Base-by-base conservation (phyloP, 768 basidiomycete genomes). In the Rhizopogon roseolus region DNA sequence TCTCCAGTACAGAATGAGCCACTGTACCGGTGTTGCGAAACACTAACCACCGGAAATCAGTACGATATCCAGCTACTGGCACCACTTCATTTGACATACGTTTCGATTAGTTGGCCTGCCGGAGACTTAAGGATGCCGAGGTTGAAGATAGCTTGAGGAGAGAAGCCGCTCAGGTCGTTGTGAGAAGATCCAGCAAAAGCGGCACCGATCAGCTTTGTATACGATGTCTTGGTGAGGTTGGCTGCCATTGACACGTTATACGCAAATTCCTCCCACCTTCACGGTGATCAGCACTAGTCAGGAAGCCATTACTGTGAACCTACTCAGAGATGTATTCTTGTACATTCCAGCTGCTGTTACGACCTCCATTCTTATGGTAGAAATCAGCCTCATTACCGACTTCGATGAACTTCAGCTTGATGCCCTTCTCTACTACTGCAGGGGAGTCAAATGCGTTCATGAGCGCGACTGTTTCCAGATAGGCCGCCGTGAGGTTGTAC, bases 341-440 rank as follows among this genome's bases (percentile, higher is more conserved):
- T 22, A 74, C 63, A 45, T 63, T 76, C 58, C 76, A 82, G 14
- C 58, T 63, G 5, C 61, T 59, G 34, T 71, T 50, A 48, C 82
- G 71, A 11, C 68, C 62, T 2, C 77, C 78, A 53, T 81, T 80
- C 52, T 67, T 68, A 17, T 37, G 41, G 63, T 83, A 85, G 10
- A 84, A 62, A 62, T 86, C 81, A 0, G 82, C 71, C 65, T 85
- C 82, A 49, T 86, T 85, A 10, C 84, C 84, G 43, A 82, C 74
- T 60, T 85, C 81, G 51, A 85, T 71, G n/a, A 76, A 74, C 52
- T 83, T 81, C 17, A 85, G 71, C 1, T 66, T 68, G 39, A 84
- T 76, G 11, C 74, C 71, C 0, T 76, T 69, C 41, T 60, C 44
- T 40, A 60, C 65, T 29, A 83, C 62, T 3, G 69, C 64, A 1